Percentiles rank a stretch among this genome's conserved stretches.
Conservation (phyloP, 805 yeast species). For the Teunomyces stri region DNA sequence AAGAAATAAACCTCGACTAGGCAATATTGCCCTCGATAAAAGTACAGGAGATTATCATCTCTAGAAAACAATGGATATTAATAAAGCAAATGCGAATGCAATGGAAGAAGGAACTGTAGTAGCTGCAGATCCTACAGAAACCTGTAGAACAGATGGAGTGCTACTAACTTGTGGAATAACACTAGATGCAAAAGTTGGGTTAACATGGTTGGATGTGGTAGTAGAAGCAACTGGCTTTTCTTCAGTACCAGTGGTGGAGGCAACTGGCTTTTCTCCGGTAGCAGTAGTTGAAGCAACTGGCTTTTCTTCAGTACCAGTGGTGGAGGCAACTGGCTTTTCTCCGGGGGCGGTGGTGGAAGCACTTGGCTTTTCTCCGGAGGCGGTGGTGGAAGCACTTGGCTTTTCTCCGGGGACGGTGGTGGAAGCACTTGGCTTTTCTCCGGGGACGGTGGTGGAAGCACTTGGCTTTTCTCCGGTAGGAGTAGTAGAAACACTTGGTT, state of each 20-base stretch:
- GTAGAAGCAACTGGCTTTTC: background rate
- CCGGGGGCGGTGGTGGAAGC: background rate
- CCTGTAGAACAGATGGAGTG: background rate
- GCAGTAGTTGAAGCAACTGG: background rate
- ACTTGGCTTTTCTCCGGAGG: background rate
- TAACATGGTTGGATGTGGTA: background rate
- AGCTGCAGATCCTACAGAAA: background rate
- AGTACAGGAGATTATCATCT: background rate
- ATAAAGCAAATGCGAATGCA: conserved; percentile 1
- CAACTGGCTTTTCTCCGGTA: background rate
- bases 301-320: background rate
- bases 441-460: background rate
- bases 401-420: background rate
- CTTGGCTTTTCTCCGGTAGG: background rate
- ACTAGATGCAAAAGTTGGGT: background rate
- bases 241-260: background rate
- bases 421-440: background rate
- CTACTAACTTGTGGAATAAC: background rate
- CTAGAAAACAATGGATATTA: conserved; percentile 1
- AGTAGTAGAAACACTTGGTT: background rate
- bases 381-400: background rate
- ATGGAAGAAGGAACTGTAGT: background rate
- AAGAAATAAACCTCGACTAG: background rate
- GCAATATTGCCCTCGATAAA: background rate
- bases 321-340: background rate